Conservation (phyloP, 495 filamentous ascomycete species). For the Extremus antarcticus region DNA sequence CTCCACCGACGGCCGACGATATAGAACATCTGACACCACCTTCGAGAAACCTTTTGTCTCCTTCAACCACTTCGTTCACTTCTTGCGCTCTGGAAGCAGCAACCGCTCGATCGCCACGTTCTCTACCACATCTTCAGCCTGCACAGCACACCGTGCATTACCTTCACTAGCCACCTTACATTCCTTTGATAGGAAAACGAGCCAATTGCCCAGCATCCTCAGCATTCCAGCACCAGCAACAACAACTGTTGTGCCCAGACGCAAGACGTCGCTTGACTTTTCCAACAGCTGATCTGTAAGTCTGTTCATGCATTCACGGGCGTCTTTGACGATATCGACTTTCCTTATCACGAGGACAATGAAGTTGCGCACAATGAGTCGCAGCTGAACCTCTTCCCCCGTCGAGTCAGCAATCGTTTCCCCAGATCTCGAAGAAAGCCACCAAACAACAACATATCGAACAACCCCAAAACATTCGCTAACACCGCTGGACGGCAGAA, state of each 20-base stretch:
- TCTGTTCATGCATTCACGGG: neutral
- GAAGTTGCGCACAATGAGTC: neutral
- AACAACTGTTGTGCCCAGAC: neutral
- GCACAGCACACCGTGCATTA: too few species aligned
- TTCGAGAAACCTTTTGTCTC: neutral
- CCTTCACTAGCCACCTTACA: slow-evolving; percentile 1
- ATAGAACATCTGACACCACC: neutral
- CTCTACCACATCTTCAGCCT: neutral
- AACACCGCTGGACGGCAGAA: slow-evolving; percentile 12
- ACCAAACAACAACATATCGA: neutral
- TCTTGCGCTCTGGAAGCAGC: slow-evolving; percentile 8
- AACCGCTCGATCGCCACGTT: neutral
- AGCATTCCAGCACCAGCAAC: neutral
- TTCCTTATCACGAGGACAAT: neutral
- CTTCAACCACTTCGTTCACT: neutral
- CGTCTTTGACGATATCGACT: neutral
- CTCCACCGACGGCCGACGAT: neutral
- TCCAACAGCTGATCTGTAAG: neutral
- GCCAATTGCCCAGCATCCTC: neutral
- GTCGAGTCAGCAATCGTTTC: neutral
- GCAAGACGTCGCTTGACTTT: neutral
- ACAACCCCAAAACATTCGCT: neutral
- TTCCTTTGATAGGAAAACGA: slow-evolving; percentile 4
- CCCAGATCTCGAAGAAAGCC: neutral
- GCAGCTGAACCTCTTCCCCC: neutral